Base-by-base conservation (phyloP, 1,284 basidiomycete species). In the Puccinia novopanici region DNA sequence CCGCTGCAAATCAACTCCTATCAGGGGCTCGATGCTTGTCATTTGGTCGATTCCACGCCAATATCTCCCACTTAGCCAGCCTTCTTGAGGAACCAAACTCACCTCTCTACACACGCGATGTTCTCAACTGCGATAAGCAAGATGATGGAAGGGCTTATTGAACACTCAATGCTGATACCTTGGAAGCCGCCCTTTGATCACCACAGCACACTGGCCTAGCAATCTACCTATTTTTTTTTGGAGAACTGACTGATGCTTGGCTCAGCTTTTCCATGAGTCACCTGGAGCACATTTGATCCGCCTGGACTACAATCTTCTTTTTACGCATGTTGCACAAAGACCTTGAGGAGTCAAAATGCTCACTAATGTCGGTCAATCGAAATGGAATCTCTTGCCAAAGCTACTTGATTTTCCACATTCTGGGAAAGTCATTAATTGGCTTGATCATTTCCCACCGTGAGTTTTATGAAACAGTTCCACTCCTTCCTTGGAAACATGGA, bases 401-500 rank as follows among this genome's bases (percentile, higher is more conserved):
- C 40, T 74, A 59, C 24, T 17, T 45, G 37, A 74, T 74, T 8
- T 74, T 74, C 27, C 59, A 42, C 15, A 42, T 55, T 55, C 34
- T 74, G 24, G 54, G 54, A 5, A 61, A 57, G 34, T 74, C 54
- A 37, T 42, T 74, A 1, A 45, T 59, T 55, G 72, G 54, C 6
- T 27, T 74, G 54, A 74, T 74, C 30, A 40, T 74, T 2, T 40
- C 54, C n/a, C 52, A 74, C 42, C 34, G 72, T 15, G 34, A 74
- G n/a, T 74, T 34, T 45, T 59, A 74, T n/a, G 24, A 34, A 13
- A 45, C 34, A n/a, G 42, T 59, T 10, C 72, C 72, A 42, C 57
- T 74, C 42, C 57, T 55, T 55, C 72, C 72, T 12, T 74, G 72
- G 72, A 74, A 74, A n/a, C 72, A 74, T 54, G 54, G 72, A 13